These are phyloP conservation scores for Xerocomellus chrysenteron DNA, from an alignment of 768 basidiomycete species.

Conservation along the genomic window DNA sequence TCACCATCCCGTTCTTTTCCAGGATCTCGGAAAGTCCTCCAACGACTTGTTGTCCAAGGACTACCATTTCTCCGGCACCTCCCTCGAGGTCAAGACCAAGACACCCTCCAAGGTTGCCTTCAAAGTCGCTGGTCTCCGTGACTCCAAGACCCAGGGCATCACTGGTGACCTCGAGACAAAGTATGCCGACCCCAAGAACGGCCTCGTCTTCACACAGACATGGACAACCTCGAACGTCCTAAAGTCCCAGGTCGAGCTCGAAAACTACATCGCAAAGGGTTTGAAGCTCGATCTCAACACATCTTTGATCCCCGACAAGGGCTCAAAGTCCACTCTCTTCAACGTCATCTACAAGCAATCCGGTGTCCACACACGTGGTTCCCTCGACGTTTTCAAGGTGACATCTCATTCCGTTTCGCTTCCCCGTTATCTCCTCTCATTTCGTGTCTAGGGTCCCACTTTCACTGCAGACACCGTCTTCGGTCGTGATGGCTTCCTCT, in stretches of 20 bases:
- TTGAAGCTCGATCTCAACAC: conserved; percentile 92
- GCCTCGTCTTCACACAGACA: conserved; percentile 89
- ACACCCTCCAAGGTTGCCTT: conserved; percentile 89
- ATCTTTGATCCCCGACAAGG: conserved; percentile 83
- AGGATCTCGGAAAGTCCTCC: conserved; percentile 97
- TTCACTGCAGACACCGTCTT: conserved; percentile 95
- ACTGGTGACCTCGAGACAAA: conserved; percentile 93
- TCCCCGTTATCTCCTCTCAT: background rate
- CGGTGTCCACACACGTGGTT: conserved; percentile 86
- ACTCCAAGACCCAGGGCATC: conserved; percentile 73
- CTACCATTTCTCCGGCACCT: conserved; percentile 73
- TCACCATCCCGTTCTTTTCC: conserved; percentile 5
- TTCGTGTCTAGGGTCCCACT: conserved; percentile 76
- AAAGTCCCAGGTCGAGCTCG: conserved; percentile 89
- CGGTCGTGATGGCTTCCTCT: conserved; percentile 95
- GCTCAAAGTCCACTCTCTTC: conserved; percentile 79
- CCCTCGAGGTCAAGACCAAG: conserved; percentile 85
- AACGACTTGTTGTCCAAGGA: conserved; percentile 93
- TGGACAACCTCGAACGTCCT: conserved; percentile 96
- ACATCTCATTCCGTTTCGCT: conserved; percentile 17
- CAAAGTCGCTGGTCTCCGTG: conserved; percentile 85
- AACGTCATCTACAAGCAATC: conserved; percentile 94
- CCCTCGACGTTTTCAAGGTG: conserved; percentile 94
- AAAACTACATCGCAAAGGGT: conserved; percentile 96
- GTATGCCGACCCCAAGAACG: conserved; percentile 87